phyloP scores from a whole-genome alignment of 345 rosid species.

The Aquilaria malaccensis region DNA sequence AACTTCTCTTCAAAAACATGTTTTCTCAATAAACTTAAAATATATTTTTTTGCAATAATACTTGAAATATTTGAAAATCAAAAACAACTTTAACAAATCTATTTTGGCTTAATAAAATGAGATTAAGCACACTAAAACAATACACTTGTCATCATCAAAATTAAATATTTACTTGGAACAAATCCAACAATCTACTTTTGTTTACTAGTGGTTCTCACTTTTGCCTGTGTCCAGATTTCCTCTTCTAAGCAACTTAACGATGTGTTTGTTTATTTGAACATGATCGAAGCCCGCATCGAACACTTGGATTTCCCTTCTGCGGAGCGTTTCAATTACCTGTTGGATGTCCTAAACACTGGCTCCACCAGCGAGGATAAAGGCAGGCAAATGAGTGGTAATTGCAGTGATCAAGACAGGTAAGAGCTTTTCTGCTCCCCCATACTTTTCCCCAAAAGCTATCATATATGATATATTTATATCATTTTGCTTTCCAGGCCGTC shows the following conservation, averaged over 20 bases:
- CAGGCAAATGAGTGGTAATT: constrained; percentile 32
- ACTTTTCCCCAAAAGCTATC: background rate
- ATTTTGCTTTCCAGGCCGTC: background rate
- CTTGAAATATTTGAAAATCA: too few relatives aligned
- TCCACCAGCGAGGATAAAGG: constrained; percentile 41
- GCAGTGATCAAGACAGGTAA: constrained; percentile 64
- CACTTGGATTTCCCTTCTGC: constrained; percentile 36
- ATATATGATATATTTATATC: background rate
- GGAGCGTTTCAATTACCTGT: constrained; percentile 39
- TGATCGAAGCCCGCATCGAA: constrained; percentile 28
- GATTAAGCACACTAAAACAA: too few relatives aligned
- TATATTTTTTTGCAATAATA: too few relatives aligned
- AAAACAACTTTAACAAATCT: too few relatives aligned
- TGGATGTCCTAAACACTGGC: constrained; percentile 52
- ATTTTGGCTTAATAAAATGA: too few relatives aligned
- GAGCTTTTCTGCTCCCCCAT: background rate
- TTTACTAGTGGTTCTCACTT: background rate
- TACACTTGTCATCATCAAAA: too few relatives aligned
- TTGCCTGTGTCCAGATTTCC: background rate
- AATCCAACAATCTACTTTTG: background rate
- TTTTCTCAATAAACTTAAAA: too few relatives aligned
- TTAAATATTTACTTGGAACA: too few relatives aligned
- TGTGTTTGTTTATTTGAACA: background rate
- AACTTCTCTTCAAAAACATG: too few relatives aligned
- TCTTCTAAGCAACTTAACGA: background rate